Evolutionary conservation across 2,329 filamentous ascomycete species (phyloP).

Genomic region (Calonectria fujianensis): DNA sequence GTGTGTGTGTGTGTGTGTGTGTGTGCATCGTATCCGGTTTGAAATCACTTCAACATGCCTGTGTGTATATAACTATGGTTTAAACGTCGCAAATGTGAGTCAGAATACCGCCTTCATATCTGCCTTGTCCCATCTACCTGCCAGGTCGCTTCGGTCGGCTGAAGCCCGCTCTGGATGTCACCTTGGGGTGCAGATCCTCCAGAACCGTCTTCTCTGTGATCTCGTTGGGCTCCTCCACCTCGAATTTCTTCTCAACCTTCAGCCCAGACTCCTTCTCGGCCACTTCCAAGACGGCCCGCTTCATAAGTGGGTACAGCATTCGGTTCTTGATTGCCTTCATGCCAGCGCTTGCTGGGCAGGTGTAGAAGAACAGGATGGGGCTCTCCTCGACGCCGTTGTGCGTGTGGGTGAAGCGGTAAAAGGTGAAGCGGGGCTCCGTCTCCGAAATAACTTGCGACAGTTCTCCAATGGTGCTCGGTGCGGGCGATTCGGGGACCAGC

Average conservation of each 20-base stretch:
- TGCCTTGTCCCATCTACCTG: slow-evolving; percentile 63
- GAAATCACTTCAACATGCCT: slow-evolving; percentile 18
- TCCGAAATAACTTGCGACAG: slow-evolving; percentile 77
- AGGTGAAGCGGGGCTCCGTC: slow-evolving; percentile 84
- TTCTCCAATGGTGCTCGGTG: slow-evolving; percentile 73
- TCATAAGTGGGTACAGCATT: slow-evolving; percentile 88
- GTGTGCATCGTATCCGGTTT: background rate
- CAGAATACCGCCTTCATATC: background rate
- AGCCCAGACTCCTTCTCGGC: slow-evolving; percentile 81
- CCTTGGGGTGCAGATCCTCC: slow-evolving; percentile 81
- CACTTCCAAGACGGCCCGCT: slow-evolving; percentile 78
- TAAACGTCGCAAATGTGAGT: slow-evolving; percentile 9
- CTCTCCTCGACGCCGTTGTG: slow-evolving; percentile 71
- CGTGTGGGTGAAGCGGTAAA: slow-evolving; percentile 81
- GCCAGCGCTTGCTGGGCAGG: slow-evolving; percentile 80
- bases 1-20: background rate
- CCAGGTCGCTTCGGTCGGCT: slow-evolving; percentile 88
- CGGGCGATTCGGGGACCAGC: slow-evolving; percentile 73
- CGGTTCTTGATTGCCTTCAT: slow-evolving; percentile 85
- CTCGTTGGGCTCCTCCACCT: slow-evolving; percentile 80
- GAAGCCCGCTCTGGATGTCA: slow-evolving; percentile 80
- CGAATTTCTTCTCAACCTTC: slow-evolving; percentile 81
- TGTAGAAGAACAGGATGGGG: slow-evolving; percentile 87
- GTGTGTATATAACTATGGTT: slow-evolving; percentile 1
- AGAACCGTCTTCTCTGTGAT: slow-evolving; percentile 80